A percentile compares a stretch with the other conserved stretches of the same genome.
phyloP scores from a whole-genome alignment of 2,329 filamentous ascomycete genomes.

The Cladosporium sp. region DNA sequence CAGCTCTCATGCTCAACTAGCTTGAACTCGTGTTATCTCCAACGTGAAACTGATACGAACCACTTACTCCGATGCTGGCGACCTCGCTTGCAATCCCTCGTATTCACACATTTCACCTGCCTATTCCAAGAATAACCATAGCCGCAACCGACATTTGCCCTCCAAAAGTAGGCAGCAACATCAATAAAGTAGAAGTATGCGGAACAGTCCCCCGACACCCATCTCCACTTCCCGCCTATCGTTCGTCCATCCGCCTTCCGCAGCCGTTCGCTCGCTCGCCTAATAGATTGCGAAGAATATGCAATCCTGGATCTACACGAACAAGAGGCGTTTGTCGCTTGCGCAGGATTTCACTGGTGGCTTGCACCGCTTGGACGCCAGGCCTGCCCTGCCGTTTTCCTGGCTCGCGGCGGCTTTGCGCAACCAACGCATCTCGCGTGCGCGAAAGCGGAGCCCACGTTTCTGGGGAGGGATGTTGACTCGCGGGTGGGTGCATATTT shows the following conservation, averaged over 20 bases:
- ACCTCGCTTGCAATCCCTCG: not conserved
- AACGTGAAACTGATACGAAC: not conserved
- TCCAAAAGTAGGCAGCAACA: not conserved
- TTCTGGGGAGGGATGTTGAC: constrained; percentile 1
- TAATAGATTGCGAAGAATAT: not conserved
- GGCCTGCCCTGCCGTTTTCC: not conserved
- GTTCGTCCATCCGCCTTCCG: not conserved
- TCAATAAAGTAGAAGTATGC: not conserved
- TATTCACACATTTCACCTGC: not conserved
- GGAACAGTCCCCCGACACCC: constrained; percentile 2
- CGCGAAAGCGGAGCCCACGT: constrained; percentile 5
- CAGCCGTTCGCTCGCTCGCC: not conserved
- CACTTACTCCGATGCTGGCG: not conserved
- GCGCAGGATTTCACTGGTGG: not conserved
- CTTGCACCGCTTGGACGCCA: too few species aligned
- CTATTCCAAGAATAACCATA: constrained; percentile 1
- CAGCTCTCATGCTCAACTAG: not conserved
- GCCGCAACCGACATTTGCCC: not conserved
- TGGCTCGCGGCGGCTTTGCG: not conserved
- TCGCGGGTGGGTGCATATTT: not conserved
- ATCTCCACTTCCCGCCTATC: constrained; percentile 1
- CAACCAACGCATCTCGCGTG: constrained; percentile 8
- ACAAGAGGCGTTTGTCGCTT: not conserved
- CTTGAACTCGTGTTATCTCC: not conserved
- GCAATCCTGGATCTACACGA: constrained; percentile 4